Evolutionary conservation across 2,329 filamentous ascomycete genomes (phyloP), one percentile per base, ranked within the genome.

Genomic region (Curvularia lunata): DNA sequence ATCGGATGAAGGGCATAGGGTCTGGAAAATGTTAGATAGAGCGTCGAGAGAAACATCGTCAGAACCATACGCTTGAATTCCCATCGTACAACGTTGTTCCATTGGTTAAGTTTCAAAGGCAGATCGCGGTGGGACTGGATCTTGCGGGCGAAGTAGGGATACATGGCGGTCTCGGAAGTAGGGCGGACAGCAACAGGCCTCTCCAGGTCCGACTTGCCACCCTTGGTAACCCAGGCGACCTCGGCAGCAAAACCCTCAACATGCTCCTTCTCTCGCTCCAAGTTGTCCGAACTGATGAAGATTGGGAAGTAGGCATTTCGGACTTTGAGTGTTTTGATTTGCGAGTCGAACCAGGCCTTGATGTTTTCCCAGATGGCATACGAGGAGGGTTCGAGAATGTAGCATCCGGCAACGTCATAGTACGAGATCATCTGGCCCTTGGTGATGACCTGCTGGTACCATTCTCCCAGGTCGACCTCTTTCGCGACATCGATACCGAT

Each of bases 351-450:
- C 77, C 78, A 83, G 16, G 72, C 76, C 68, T 87, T 85, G 62
- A 90, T 88, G 65, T 84, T 80, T 71, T 89, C 86, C 87, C 87
- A 90, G 72, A 90, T 87, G 60, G 83, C 83, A 76, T 85, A 89
- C 18, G 86, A 88, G 58, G 84, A 82, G 48, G 87, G 87, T 80
- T 86, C 93, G 77, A 75, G 72, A 52, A 98, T 95, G 79, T 97
- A 98, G 82, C 56, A 58, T 32, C 56, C 56, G 42, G 56, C 52
- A 21, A 98, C 94, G 80, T 97, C 91, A 74, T 97, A 98, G 85
- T 97, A 99, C 74, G 97, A 93, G 71, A 98, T 89, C 90, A 99
- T 91, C 77, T 97, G 92, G 69, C 92, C 91, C 85, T 99, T 99
- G 74, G 93, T 88, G 56, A 99, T 90, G 60, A 98, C 91, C 80